Evolutionary conservation across 2,329 filamentous ascomycete species (phyloP).

Genomic region (Neopestalotiopsis rosae): DNA sequence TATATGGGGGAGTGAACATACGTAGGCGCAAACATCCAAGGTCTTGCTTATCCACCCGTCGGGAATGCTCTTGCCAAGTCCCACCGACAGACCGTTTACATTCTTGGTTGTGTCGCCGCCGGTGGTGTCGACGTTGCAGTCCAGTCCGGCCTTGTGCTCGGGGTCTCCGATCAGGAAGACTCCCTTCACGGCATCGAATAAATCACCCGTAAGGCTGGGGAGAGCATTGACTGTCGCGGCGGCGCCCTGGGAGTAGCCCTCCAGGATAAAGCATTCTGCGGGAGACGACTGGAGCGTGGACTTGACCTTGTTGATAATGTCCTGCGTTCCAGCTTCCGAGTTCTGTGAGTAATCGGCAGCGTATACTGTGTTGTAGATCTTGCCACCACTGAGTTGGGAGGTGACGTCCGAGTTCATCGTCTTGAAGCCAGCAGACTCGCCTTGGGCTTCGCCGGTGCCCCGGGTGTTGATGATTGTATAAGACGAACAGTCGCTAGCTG

Average conservation of each 20-base stretch:
- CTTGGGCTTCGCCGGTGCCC: conserved; percentile 18
- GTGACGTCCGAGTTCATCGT: conserved; percentile 17
- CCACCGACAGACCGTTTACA: conserved; percentile 16
- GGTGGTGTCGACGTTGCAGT: conserved; percentile 19
- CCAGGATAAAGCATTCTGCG: conserved; percentile 19
- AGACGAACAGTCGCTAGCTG: conserved; percentile 15
- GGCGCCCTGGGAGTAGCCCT: conserved; percentile 21
- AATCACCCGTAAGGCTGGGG: conserved; percentile 9
- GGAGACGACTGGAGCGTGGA: conserved; percentile 11
- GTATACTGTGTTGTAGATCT: conserved; percentile 22
- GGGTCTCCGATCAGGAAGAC: conserved; percentile 20
- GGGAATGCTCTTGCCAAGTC: conserved; percentile 13
- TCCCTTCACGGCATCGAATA: conserved; percentile 19
- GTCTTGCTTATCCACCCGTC: conserved; percentile 19
- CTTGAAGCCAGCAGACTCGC: conserved; percentile 16
- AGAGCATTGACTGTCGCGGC: conserved; percentile 20
- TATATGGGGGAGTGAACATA: background rate
- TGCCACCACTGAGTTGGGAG: conserved; percentile 13
- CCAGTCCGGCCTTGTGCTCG: conserved; percentile 19
- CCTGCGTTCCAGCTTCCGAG: conserved; percentile 18
- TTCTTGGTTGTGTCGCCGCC: conserved; percentile 18
- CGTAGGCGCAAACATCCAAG: conserved; percentile 19
- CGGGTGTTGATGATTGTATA: conserved; percentile 23
- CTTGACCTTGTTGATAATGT: conserved; percentile 19
- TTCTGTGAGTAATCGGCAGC: conserved; percentile 15